These are phyloP conservation scores for Suhomyces choctaworum DNA, from an alignment of 1,139 yeast genomes.

Conservation along the genomic window DNA sequence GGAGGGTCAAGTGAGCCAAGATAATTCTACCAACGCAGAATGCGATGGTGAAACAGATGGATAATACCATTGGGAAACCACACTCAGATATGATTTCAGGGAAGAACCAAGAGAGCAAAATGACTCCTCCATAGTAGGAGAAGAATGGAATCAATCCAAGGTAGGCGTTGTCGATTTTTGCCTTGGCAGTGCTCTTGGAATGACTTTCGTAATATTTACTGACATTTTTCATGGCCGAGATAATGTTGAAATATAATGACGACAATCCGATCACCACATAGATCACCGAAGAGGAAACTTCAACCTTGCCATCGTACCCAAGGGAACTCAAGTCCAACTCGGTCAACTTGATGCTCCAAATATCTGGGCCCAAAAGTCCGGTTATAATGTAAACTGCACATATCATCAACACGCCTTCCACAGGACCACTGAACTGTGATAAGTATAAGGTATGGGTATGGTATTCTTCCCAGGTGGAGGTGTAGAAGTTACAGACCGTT, in stretches of 20 bases:
- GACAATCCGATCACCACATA: constrained; percentile 53
- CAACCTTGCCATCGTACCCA: constrained; percentile 25
- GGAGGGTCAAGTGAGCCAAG: constrained; percentile 81
- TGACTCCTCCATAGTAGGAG: constrained; percentile 57
- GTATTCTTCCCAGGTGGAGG: constrained; percentile 95
- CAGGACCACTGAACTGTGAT: constrained; percentile 88
- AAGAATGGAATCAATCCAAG: constrained; percentile 72
- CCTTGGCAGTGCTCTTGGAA: constrained; percentile 21
- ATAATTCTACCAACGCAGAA: constrained; percentile 88
- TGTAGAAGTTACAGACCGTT: constrained; percentile 75
- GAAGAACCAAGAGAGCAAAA: constrained; percentile 43
- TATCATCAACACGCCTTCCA: constrained; percentile 82
- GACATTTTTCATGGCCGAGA: constrained; percentile 74
- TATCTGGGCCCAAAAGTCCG: constrained; percentile 67
- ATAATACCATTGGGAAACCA: constrained; percentile 61
- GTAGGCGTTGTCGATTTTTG: constrained; percentile 47
- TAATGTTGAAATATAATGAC: constrained; percentile 68
- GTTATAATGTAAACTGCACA: constrained; percentile 56
- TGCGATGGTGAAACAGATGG: constrained; percentile 77
- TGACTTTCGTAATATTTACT: constrained; percentile 45
- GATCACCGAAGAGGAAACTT: constrained; percentile 40
- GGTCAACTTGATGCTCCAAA: constrained; percentile 53
- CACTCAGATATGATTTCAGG: constrained; percentile 53
- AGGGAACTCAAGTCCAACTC: constrained; percentile 36
- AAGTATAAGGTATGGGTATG: constrained; percentile 84